Evolutionary conservation across 2,329 filamentous ascomycete species (phyloP).

Genomic region (Lomentospora prolificans): DNA sequence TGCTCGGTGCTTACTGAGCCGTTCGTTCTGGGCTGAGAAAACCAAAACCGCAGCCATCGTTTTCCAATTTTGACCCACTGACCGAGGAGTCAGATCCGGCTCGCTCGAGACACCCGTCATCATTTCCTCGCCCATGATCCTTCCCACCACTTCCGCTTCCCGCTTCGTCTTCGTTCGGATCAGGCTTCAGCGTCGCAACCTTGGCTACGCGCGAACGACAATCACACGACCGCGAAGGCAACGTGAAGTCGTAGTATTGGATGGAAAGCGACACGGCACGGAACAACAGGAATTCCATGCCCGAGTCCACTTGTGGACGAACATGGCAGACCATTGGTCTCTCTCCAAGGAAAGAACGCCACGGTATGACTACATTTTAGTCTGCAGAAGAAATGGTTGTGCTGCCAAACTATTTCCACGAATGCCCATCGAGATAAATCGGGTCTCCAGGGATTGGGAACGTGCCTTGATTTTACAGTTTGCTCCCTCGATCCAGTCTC

Average conservation of each 20-base stretch:
- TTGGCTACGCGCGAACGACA: neutral
- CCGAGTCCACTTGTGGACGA: neutral
- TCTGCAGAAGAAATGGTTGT: neutral
- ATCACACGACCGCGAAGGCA: neutral
- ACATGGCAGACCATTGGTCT: neutral
- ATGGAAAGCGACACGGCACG: slow-evolving; percentile 1
- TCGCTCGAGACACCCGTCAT: neutral
- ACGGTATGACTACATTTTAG: neutral
- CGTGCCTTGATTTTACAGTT: no score
- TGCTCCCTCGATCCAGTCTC: neutral
- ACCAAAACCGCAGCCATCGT: neutral
- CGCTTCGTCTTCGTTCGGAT: neutral
- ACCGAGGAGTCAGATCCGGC: neutral
- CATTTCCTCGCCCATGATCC: neutral
- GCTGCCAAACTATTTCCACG: neutral
- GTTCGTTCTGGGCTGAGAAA: neutral
- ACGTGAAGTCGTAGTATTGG: neutral
- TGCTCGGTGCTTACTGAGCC: neutral
- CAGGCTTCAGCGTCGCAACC: neutral
- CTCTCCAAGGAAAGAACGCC: neutral
- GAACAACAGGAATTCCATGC: slow-evolving; percentile 2
- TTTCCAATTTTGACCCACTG: neutral
- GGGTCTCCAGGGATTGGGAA: no score
- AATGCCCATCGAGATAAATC: no score
- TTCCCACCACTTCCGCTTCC: neutral